Evolutionary conservation across 768 basidiomycete species (phyloP), one percentile per base, ranked within the genome.

Genomic region (Fomitopsis pulvina): DNA sequence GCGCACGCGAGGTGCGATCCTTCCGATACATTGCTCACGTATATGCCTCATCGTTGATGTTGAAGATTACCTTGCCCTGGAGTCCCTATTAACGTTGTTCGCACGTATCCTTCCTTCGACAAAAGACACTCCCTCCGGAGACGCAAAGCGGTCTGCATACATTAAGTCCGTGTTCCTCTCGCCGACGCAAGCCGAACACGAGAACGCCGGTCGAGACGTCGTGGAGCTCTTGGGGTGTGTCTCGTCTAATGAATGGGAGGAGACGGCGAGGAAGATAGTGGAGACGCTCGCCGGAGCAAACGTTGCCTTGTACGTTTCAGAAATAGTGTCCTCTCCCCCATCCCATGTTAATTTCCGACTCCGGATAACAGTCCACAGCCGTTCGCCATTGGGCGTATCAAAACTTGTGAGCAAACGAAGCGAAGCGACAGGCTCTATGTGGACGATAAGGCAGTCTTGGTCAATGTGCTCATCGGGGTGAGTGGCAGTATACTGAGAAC

Each of bases 291-390:
- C 80, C 11, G 60, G 55, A 12, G 67, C 62, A 20, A 73, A 77
- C 52, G 59, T 76, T 2, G 61, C 67, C 14, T 83, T 69, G 81
- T 83, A 48, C 52, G 80, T 66, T 20, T 27, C 54, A 28, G 14
- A 6, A 39, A 41, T 14, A 32, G 47, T 16, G 38, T 51, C 44
- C 24, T 24, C 41, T 32, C 27, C 28, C 44, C 10, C 14, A 46
- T 26, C 50, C 27, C 29, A 52, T 22, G 46, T 25, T 8, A 48
- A 41, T 22, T 21, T 7, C 10, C 5, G 18, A 3, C 8, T 16
- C n/a, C n/a, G n/a, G n/a, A 8, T 18, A 9, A 8, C 38, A 85
- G 83, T 54, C 82, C 83, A 10, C 83, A 85, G 50, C 77, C 80
- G 10, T 83, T 85, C 54, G 61, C 68, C 30, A 64, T 74, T 14